These are phyloP conservation scores for Rickenella mellea DNA, from an alignment of 768 basidiomycete genomes.

Conservation along the genomic window DNA sequence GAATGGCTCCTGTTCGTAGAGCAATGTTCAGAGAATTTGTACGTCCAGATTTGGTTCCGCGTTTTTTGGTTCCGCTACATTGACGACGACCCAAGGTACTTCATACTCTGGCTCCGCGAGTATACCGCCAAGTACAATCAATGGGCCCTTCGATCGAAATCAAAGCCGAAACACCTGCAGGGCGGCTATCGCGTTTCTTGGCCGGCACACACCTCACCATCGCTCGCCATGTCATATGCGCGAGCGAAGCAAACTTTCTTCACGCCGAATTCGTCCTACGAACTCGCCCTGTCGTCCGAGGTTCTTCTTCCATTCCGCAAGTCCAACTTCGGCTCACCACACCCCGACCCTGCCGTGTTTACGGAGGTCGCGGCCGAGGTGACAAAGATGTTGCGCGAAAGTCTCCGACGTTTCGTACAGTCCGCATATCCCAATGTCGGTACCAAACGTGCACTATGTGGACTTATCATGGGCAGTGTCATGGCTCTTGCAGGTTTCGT, in stretches of 20 bases:
- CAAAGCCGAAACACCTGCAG: conserved; percentile 14
- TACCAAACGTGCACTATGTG: conserved; percentile 58
- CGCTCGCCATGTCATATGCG: conserved; percentile 64
- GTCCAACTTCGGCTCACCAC: conserved; percentile 13
- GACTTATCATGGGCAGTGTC: conserved; percentile 52
- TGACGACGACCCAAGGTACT: conserved; percentile 40
- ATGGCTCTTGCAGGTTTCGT: conserved; percentile 37
- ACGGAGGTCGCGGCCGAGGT: conserved; percentile 48
- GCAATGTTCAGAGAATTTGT: conserved; percentile 66
- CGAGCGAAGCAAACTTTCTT: conserved; percentile 79
- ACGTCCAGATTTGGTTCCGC: conserved; percentile 14
- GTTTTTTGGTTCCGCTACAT: conserved; percentile 1
- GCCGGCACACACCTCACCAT: conserved; percentile 34
- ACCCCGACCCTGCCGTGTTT: conserved; percentile 62
- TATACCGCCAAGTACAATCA: conserved; percentile 43
- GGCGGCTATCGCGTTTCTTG: conserved; percentile 18
- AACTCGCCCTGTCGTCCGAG: conserved; percentile 60
- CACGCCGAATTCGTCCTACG: conserved; percentile 60
- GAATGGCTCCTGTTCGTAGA: conserved; percentile 81
- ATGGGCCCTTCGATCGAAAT: conserved; percentile 25
- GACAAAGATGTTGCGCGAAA: conserved; percentile 49
- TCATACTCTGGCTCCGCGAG: conserved; percentile 73
- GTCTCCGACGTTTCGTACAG: conserved; percentile 54
- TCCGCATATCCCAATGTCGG: conserved; percentile 69
- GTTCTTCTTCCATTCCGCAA: conserved; percentile 39